These are phyloP conservation scores for Mycena rosella DNA, from an alignment of 768 basidiomycete genomes.

Conservation along the genomic window DNA sequence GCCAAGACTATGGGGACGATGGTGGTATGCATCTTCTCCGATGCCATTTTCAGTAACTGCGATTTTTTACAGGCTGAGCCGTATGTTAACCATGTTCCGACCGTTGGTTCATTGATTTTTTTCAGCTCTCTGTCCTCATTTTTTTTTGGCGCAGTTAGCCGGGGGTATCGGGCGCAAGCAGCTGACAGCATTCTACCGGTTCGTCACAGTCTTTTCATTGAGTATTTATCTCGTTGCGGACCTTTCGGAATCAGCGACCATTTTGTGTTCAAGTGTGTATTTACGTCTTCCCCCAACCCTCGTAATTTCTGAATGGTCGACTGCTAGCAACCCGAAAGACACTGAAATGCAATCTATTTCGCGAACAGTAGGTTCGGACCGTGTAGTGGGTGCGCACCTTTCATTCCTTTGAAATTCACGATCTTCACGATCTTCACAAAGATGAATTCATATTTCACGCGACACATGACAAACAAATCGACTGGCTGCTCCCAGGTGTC, in stretches of 20 bases:
- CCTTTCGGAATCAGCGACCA: constrained; percentile 50
- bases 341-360: constrained; percentile 58
- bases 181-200: constrained; percentile 65
- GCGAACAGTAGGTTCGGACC: constrained; percentile 64
- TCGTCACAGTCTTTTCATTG: background rate
- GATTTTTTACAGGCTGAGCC: constrained; percentile 58
- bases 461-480: constrained; percentile 59
- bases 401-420: background rate
- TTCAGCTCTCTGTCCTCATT: background rate
- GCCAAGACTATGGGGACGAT: constrained; percentile 69
- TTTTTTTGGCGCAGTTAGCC: constrained; percentile 55
- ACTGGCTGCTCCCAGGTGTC: constrained; percentile 66
- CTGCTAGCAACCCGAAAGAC: constrained; percentile 61
- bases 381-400: constrained; percentile 58
- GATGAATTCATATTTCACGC: constrained; percentile 65
- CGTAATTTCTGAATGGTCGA: background rate
- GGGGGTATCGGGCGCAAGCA: constrained; percentile 66
- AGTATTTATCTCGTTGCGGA: background rate
- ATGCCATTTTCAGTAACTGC: background rate
- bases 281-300: background rate
- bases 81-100: constrained; percentile 72
- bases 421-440: constrained; percentile 33
- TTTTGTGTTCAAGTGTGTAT: constrained; percentile 63
- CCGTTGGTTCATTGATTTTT: constrained; percentile 47
- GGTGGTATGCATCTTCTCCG: constrained; percentile 54